A percentile compares a stretch with the other conserved stretches of the same genome.
Conservation (phyloP, 768 basidiomycete genomes). For the Asterophora parasitica region DNA sequence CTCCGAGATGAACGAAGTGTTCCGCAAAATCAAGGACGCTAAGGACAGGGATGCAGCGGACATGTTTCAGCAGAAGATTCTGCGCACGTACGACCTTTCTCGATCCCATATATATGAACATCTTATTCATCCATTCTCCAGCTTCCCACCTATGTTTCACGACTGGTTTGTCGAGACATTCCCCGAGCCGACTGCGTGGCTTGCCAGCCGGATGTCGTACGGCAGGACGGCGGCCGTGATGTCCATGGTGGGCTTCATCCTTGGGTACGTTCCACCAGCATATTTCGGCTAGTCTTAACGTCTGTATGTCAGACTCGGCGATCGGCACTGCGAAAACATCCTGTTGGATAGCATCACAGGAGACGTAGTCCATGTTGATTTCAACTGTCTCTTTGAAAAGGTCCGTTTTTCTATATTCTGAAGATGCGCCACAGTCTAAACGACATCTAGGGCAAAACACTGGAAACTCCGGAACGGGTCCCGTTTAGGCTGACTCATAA, state of each 20-base stretch:
- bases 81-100: conserved; percentile 44
- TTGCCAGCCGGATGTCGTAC: conserved; percentile 82
- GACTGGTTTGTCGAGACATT: conserved; percentile 98
- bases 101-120: not conserved
- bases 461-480: conserved; percentile 87
- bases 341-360: conserved; percentile 85
- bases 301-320: conserved; percentile 76
- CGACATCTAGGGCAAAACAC: conserved; percentile 56
- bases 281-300: not conserved
- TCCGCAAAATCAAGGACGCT: conserved; percentile 46
- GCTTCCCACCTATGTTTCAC: conserved; percentile 84
- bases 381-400: conserved; percentile 97
- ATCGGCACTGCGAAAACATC: conserved; percentile 96
- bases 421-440: not conserved
- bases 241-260: conserved; percentile 97
- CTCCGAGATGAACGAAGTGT: conserved; percentile 39
- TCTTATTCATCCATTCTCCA: conserved; percentile 20
- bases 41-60: conserved; percentile 46
- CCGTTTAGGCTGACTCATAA: conserved; percentile 96
- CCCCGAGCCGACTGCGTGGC: conserved; percentile 94
- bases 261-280: conserved; percentile 53
- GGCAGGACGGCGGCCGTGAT: conserved; percentile 91
- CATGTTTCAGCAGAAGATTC: conserved; percentile 48
- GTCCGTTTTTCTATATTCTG: conserved; percentile 31
- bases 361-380: conserved; percentile 93